Conservation (phyloP, 371 early-diverging fungal species). For the Apophysomyces variabilis region DNA sequence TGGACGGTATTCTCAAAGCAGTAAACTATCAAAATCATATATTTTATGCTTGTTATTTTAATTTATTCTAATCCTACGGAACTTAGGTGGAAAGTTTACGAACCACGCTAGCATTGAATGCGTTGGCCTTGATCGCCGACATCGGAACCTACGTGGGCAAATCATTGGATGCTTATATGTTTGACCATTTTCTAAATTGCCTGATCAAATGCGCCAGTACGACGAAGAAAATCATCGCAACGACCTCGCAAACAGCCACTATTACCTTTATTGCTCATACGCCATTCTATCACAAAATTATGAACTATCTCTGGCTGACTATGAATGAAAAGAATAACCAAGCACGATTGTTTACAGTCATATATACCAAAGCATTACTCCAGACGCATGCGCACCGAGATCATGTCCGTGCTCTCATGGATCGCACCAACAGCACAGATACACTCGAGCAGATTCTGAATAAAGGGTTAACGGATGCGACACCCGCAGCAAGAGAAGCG, state of each 20-base stretch:
- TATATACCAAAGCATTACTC: slow-evolving; percentile 39
- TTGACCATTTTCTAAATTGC: slow-evolving; percentile 42
- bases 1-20: slow-evolving; percentile 52
- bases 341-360: slow-evolving; percentile 40
- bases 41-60: not conserved
- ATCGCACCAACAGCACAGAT: slow-evolving; percentile 39
- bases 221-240: slow-evolving; percentile 47
- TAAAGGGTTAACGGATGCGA: slow-evolving; percentile 49
- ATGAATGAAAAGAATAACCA: slow-evolving; percentile 55
- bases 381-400: slow-evolving; percentile 46
- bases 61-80: not conserved
- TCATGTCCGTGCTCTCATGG: slow-evolving; percentile 36
- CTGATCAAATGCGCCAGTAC: slow-evolving; percentile 43
- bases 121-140: slow-evolving; percentile 40
- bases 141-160: slow-evolving; percentile 43
- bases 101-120: slow-evolving; percentile 49
- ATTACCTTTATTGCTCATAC: slow-evolving; percentile 43
- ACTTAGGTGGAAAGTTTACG: slow-evolving; percentile 51
- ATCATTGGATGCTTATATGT: slow-evolving; percentile 42
- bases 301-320: slow-evolving; percentile 36
- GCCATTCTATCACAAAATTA: slow-evolving; percentile 40
- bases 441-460: slow-evolving; percentile 38
- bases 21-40: slow-evolving; percentile 26
- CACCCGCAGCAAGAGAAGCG: slow-evolving; percentile 45
- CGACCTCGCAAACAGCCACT: slow-evolving; percentile 34